A percentile compares a stretch with the other conserved stretches of the same genome.
phyloP scores from a whole-genome alignment of 192 early-diverging fungal genomes.

The Coemansia sp. region DNA sequence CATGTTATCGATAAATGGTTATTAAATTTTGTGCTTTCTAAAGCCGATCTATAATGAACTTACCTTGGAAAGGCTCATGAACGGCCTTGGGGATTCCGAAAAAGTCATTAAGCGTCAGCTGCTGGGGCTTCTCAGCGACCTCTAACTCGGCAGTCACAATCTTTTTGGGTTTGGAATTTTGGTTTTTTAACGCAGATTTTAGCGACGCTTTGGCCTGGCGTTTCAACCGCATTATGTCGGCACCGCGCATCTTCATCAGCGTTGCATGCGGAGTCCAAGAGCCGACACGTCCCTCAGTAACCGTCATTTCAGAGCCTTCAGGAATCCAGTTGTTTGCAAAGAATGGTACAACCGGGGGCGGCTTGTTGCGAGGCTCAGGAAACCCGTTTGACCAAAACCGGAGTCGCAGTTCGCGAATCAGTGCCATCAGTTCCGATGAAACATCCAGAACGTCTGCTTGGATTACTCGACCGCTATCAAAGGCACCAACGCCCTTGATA shows the following conservation, averaged over 20 bases:
- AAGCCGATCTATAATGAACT: background rate
- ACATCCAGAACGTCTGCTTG: background rate
- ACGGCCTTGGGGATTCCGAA: constrained; percentile 9
- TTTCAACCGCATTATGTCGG: constrained; percentile 8
- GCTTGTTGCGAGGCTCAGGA: background rate
- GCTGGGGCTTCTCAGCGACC: background rate
- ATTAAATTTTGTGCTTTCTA: background rate
- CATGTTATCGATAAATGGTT: background rate
- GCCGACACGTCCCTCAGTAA: background rate
- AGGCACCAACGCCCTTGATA: background rate
- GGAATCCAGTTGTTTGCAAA: constrained; percentile 13
- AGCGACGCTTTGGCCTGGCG: constrained; percentile 12
- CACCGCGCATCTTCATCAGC: constrained; percentile 14
- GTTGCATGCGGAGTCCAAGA: constrained; percentile 14
- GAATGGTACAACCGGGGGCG: constrained; percentile 4
- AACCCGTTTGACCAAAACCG: constrained; percentile 19
- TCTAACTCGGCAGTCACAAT: background rate
- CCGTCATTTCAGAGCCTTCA: background rate
- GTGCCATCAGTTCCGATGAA: background rate
- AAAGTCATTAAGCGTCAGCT: constrained; percentile 16
- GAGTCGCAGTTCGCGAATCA: constrained; percentile 12
- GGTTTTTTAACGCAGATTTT: constrained; percentile 1
- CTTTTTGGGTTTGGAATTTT: background rate
- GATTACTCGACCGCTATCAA: constrained; percentile 8
- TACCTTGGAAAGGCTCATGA: constrained; percentile 10